Evolutionary conservation across 75 land plant genomes (phyloP).

Genomic region (Selaginella moellendorffii): DNA sequence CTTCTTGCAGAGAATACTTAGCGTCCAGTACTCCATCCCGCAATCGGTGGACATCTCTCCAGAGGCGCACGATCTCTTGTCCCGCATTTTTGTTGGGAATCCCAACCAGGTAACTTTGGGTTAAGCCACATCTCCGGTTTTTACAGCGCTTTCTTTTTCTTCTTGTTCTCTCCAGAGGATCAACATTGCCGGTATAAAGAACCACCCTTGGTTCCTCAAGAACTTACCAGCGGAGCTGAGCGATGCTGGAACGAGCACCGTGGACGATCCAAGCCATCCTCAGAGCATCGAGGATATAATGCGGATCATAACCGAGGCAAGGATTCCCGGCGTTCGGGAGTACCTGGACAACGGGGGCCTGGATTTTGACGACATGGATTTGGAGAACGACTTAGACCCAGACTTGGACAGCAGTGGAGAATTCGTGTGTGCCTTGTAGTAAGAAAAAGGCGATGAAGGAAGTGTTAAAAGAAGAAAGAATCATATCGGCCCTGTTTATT

Average conservation of each 20-base stretch:
- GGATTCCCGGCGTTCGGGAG: constrained; percentile 4
- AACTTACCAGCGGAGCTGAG: constrained; percentile 45
- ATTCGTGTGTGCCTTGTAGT: not conserved
- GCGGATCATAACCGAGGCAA: constrained; percentile 41
- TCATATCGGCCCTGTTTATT: too few species aligned
- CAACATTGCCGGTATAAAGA: constrained; percentile 58
- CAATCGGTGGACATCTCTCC: constrained; percentile 1
- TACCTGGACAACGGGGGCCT: constrained; percentile 4
- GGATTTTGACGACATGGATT: constrained; percentile 15
- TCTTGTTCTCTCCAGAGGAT: constrained; percentile 60
- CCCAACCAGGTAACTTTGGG: constrained; percentile 8
- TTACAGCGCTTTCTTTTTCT: too few species aligned
- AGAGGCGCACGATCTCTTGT: constrained; percentile 10
- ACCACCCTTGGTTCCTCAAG: constrained; percentile 64
- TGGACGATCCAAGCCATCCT: constrained; percentile 15
- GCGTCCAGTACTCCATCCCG: constrained; percentile 12
- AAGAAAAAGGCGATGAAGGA: too few species aligned
- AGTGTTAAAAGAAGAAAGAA: too few species aligned
- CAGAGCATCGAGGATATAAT: constrained; percentile 63
- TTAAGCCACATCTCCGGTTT: too few species aligned
- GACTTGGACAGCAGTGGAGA: not conserved
- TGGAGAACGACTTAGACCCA: not conserved
- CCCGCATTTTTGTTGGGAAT: constrained; percentile 12
- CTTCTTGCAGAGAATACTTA: constrained; percentile 4
- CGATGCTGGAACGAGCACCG: constrained; percentile 33